Conservation (phyloP, 129 eudicot genomes). For the Calendula officinalis region DNA sequence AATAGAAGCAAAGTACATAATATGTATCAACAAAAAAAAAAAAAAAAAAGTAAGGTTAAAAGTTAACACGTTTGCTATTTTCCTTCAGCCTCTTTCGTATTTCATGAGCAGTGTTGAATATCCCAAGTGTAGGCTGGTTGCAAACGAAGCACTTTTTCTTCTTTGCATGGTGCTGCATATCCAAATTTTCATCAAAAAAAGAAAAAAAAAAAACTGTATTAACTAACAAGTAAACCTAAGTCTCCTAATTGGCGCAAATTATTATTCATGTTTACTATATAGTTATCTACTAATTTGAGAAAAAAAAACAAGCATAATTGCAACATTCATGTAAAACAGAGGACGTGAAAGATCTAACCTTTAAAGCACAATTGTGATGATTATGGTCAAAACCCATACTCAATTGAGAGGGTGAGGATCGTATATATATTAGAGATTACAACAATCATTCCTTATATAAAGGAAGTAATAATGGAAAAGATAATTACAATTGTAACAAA, state of each 20-base stretch:
- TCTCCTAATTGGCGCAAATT: no score
- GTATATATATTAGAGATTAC: no score
- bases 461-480: no score
- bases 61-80: constrained; percentile 40
- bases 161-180: constrained; percentile 68
- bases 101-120: constrained; percentile 83
- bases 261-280: no score
- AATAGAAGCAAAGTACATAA: constrained; percentile 10
- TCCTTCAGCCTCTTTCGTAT: constrained; percentile 58
- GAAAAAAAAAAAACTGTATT: background rate
- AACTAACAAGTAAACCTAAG: background rate
- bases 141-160: constrained; percentile 88
- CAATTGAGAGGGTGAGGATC: no score
- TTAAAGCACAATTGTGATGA: constrained; percentile 92
- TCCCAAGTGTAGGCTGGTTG: constrained; percentile 81
- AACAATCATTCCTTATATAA: no score
- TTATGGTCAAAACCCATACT: no score
- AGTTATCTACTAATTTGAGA: background rate
- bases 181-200: background rate
- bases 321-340: background rate
- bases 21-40: constrained; percentile 1
- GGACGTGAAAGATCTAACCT: constrained; percentile 50
- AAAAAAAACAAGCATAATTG: background rate
- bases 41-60: constrained; percentile 1
- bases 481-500: no score